A percentile compares a stretch with the other conserved stretches of the same genome.
phyloP scores from a whole-genome alignment of 2,329 filamentous ascomycete species.

The Fusarium sp. region DNA sequence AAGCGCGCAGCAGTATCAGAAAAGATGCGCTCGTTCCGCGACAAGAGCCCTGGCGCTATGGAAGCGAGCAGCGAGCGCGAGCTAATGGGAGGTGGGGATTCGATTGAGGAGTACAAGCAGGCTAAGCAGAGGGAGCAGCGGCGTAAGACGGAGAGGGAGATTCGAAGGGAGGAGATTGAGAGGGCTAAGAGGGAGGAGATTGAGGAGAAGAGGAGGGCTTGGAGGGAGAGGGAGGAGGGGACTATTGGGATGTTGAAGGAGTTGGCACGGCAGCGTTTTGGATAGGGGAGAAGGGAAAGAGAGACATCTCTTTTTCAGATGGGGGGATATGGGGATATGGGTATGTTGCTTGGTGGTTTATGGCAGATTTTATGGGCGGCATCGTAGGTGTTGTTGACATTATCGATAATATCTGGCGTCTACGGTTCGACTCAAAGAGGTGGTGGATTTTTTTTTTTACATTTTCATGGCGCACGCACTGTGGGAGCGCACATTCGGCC shows the following conservation, averaged over 20 bases:
- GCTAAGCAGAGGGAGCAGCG: slow-evolving; percentile 72
- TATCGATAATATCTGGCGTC: neutral
- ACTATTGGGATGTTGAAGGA: slow-evolving; percentile 85
- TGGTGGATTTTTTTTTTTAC: slow-evolving; percentile 23
- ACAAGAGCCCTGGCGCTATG: slow-evolving; percentile 69
- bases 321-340: no score
- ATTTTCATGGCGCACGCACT: slow-evolving; percentile 32
- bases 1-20: slow-evolving; percentile 81
- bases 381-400: neutral
- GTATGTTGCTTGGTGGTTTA: neutral
- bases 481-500: slow-evolving; percentile 41
- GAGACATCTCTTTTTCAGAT: neutral
- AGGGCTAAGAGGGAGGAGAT: slow-evolving; percentile 81
- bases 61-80: slow-evolving; percentile 73
- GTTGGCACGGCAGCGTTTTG: slow-evolving; percentile 83
- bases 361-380: neutral
- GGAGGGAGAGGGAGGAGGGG: slow-evolving; percentile 81
- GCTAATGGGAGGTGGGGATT: slow-evolving; percentile 78
- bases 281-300: slow-evolving; percentile 50
- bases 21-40: slow-evolving; percentile 77
- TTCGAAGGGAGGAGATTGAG: slow-evolving; percentile 82
- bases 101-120: slow-evolving; percentile 75
- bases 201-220: slow-evolving; percentile 77
- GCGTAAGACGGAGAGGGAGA: slow-evolving; percentile 86
- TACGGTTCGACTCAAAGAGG: neutral